Evolutionary conservation across 805 yeast species (phyloP), one percentile per base, ranked within the genome.

Genomic region (Candida succiphila): DNA sequence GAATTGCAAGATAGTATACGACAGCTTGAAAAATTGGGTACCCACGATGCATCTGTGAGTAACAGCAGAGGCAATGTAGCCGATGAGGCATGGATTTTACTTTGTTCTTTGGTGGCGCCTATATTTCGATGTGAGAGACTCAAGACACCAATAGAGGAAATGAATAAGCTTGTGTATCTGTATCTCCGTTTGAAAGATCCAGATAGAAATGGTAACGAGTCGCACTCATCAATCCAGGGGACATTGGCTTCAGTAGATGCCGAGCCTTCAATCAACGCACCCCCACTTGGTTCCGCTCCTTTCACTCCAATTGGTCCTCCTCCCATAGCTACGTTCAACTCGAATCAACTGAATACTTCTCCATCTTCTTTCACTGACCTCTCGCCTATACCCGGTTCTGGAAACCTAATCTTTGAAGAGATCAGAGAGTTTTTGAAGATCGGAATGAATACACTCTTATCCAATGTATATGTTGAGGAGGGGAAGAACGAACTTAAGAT

Each of bases 131-230:
- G 72, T n/a, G 72, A 65, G 21, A 54, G 58, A 4, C 42, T 73
- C 25, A 57, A 67, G 15, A 65, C 67, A 0, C 75, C 80, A 0
- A 64, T 75, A 3, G 83, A 76, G 40, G 79, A 75, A 44, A 52
- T 70, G 17, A 75, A 73, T 43, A 64, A 61, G 29, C 51, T 73
- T 34, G 67, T 74, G 2, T 51, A 52, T 17, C 33, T 60, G 8
- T 58, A 58, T 38, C 34, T 56, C n/a, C 42, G 48, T 17, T 38
- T 60, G 7, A 39, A 58, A 21, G 34, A 34, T 17, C 5, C 25
- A 16, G 15, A 31, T 20, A 17, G 17, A n/a, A 14, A 17, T 19
- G 19, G 15, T n/a, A 44, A 7, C 40, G 41, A 2, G 27, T 15
- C 9, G 17, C 23, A n/a, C n/a, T n/a, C n/a, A n/a, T n/a, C n/a